A percentile compares a stretch with the other conserved stretches of the same genome.
Evolutionary conservation across 495 filamentous ascomycete genomes (phyloP).

Genomic region (Hapsidospora chrysogenum): DNA sequence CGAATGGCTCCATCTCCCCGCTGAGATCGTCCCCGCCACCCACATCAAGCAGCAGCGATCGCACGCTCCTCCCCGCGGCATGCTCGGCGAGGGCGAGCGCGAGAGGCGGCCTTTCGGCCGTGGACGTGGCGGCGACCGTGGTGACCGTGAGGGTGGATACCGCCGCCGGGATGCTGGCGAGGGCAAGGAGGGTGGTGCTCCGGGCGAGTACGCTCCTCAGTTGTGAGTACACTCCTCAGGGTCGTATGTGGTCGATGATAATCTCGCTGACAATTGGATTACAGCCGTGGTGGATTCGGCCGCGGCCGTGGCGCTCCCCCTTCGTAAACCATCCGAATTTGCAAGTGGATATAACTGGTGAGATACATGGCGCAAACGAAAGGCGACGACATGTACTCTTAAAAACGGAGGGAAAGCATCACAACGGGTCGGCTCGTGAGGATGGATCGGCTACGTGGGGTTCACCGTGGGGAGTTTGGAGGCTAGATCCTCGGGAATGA

Average conservation of each 20-base stretch:
- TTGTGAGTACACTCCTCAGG: constrained; percentile 45
- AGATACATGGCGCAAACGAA: constrained; percentile 25
- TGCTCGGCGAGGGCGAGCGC: constrained; percentile 84
- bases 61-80: constrained; percentile 92
- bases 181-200: constrained; percentile 89
- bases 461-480: constrained; percentile 21
- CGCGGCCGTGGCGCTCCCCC: constrained; percentile 72
- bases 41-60: constrained; percentile 99
- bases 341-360: constrained; percentile 15
- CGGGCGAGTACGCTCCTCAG: constrained; percentile 84
- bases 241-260: background rate
- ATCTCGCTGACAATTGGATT: background rate
- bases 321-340: constrained; percentile 27
- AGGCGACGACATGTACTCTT: constrained; percentile 31
- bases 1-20: constrained; percentile 98
- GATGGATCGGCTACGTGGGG: constrained; percentile 31
- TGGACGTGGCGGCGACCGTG: constrained; percentile 38
- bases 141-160: constrained; percentile 85
- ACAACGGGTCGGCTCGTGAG: constrained; percentile 20
- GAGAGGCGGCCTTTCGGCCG: constrained; percentile 53
- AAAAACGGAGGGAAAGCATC: constrained; percentile 27
- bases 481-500: constrained; percentile 20
- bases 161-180: constrained; percentile 73
- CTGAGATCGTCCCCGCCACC: constrained; percentile 97
- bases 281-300: constrained; percentile 77